phyloP scores from a whole-genome alignment of 805 yeast genomes.

The Saturnispora besseyi region DNA sequence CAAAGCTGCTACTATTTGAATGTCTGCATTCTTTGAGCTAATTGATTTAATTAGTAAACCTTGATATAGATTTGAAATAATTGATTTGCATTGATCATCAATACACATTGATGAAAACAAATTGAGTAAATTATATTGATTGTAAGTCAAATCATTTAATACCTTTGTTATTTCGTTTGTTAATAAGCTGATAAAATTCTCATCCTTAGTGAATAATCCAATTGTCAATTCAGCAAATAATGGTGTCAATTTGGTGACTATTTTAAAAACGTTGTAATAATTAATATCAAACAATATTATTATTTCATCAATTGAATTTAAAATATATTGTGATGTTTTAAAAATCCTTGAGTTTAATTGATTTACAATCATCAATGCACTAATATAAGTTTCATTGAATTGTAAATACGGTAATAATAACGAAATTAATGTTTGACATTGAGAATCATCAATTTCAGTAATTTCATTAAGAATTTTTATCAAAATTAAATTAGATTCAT shows the following conservation, averaged over 20 bases:
- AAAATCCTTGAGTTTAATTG: slow-evolving; percentile 1
- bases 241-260: slow-evolving; percentile 19
- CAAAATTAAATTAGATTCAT: neutral
- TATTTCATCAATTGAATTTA: slow-evolving; percentile 16
- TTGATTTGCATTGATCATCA: slow-evolving; percentile 40
- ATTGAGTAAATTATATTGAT: slow-evolving; percentile 20
- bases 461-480: neutral
- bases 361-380: slow-evolving; percentile 8
- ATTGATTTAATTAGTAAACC: slow-evolving; percentile 33
- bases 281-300: slow-evolving; percentile 12
- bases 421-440: slow-evolving; percentile 2
- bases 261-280: slow-evolving; percentile 11
- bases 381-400: slow-evolving; percentile 5
- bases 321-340: slow-evolving; percentile 16
- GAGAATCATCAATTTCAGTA: neutral
- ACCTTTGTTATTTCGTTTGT: slow-evolving; percentile 17
- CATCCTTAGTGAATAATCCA: slow-evolving; percentile 15
- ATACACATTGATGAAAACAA: slow-evolving; percentile 41
- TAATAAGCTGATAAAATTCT: slow-evolving; percentile 15
- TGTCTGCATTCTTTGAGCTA: neutral
- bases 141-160: neutral
- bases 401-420: slow-evolving; percentile 4
- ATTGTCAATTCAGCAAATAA: slow-evolving; percentile 14
- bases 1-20: slow-evolving; percentile 19
- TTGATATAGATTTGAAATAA: slow-evolving; percentile 37